Conservation (phyloP, 805 yeast species). For the Saccharomycodes ludwigii region DNA sequence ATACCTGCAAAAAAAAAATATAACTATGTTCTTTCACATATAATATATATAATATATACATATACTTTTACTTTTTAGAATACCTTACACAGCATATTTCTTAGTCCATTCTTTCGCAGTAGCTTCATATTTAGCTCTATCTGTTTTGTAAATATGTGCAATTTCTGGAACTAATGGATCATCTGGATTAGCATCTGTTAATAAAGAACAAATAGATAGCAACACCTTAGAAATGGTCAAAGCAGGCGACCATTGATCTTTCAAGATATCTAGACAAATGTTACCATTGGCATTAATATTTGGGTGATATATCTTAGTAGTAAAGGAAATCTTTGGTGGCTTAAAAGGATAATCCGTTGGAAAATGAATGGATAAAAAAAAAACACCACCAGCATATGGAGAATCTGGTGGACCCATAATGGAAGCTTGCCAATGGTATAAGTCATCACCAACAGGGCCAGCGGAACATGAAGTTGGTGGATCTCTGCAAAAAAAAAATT, state of each 20-base stretch:
- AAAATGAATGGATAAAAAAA: conserved; percentile 91
- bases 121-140: conserved; percentile 86
- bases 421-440: conserved; percentile 99
- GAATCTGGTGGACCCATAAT: conserved; percentile 98
- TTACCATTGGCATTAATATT: conserved; percentile 93
- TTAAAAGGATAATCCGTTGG: conserved; percentile 99
- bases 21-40: background rate
- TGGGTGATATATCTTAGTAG: conserved; percentile 95
- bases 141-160: conserved; percentile 91
- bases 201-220: conserved; percentile 84
- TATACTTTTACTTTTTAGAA: conserved; percentile 1
- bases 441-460: conserved; percentile 96
- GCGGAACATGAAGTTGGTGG: conserved; percentile 99
- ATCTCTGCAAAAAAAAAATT: conserved; percentile 42
- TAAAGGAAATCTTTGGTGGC: conserved; percentile 90
- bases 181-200: conserved; percentile 97
- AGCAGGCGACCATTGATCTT: conserved; percentile 99
- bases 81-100: conserved; percentile 75
- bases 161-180: conserved; percentile 98
- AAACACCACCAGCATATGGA: conserved; percentile 82
- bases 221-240: conserved; percentile 91
- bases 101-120: conserved; percentile 98
- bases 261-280: conserved; percentile 91
- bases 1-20: conserved; percentile 3
- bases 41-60: conserved; percentile 3